phyloP scores from a whole-genome alignment of 2,329 filamentous ascomycete genomes.

The Apiospora sp. region DNA sequence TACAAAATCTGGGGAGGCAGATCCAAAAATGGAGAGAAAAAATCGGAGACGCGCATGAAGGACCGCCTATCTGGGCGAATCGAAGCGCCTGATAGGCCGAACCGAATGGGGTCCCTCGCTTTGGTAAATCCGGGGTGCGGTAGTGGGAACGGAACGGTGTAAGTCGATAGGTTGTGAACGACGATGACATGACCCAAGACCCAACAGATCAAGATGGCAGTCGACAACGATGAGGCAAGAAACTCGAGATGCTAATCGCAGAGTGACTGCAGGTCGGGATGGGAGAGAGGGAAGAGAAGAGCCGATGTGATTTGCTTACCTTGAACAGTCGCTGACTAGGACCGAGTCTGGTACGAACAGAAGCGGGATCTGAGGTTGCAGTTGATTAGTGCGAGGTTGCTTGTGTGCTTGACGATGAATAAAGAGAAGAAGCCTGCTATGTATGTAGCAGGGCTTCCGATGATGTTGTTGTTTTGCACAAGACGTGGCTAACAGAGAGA shows the following conservation, averaged over 20 bases:
- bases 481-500: background rate
- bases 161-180: background rate
- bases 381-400: constrained; percentile 21
- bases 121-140: background rate
- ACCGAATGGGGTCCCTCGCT: background rate
- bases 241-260: background rate
- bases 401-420: background rate
- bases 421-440: background rate
- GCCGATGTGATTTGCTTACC: constrained; percentile 31
- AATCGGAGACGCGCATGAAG: background rate
- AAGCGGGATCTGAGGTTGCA: constrained; percentile 32
- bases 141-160: background rate
- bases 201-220: background rate
- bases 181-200: background rate
- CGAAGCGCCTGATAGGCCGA: constrained; percentile 5
- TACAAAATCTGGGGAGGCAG: background rate
- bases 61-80: background rate
- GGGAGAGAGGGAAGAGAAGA: constrained; percentile 16
- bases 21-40: background rate
- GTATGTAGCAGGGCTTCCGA: background rate
- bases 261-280: constrained; percentile 9
- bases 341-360: constrained; percentile 35
- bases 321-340: constrained; percentile 37
- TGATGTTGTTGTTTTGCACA: background rate
- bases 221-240: background rate